Base-by-base conservation (phyloP, 164 flowering plant genomes). In the Chimonanthus salicifolius region DNA sequence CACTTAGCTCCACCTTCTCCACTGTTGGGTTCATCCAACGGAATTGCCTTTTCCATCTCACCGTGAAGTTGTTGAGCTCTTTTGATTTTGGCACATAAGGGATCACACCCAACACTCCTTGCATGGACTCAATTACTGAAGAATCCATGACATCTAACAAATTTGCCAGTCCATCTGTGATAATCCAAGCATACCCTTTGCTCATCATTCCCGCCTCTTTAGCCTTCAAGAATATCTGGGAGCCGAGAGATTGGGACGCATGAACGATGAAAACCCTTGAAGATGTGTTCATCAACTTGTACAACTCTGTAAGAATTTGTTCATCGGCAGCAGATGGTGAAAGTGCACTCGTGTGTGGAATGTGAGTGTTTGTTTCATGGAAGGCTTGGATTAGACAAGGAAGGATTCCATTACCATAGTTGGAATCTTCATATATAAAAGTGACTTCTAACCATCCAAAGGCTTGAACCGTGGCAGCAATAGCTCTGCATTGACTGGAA, bases 51-150 rank as follows among this genome's bases (percentile, higher is more conserved):
- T 49, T 67, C 77, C 77, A 78, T 46, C 70, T 72, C n/a, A 43
- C 49, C 21, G 4, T 47, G 18, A 78, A 78, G 54, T 64, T 58
- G 11, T 64, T 43, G 4, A 75, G 62, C 21, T 7, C 64, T 10
- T 58, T 64, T 4, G 78, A 72, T 58, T 58, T 46, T 2, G 81
- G 73, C 43, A 78, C 63, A 18, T 79, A 58, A 15, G 75, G 74
- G 18, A n/a, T 72, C 16, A 79, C 5, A 20, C 78, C 81, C 20
- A 79, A 44, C 0, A 79, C 74, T 1, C 81, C 81, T 72, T 65
- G 78, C 81, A 79, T 79, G 6, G 71, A 63, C 10, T 54, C 71
- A n/a, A 78, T 21, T 4, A 69, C 50, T 16, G 71, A 72, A 46
- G 70, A 46, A 72, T 79, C 71, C 71, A 79, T 48, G 71, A 69